Evolutionary conservation across 2,329 filamentous ascomycete species (phyloP).

Genomic region (Proliferodiscus dingleyae): DNA sequence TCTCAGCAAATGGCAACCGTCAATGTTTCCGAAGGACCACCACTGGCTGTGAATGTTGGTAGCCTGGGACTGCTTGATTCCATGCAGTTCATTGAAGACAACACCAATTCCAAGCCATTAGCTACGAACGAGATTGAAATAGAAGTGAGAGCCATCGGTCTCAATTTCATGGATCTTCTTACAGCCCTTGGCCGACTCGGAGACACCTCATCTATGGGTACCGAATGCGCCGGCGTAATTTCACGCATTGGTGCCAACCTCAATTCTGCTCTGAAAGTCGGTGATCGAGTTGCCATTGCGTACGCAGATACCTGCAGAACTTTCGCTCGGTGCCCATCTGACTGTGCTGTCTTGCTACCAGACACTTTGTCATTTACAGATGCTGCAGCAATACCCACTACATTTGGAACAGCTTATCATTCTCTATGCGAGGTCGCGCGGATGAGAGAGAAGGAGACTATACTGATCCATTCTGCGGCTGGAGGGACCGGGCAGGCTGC

Average conservation of each 20-base stretch:
- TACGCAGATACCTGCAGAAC: slow-evolving; percentile 6
- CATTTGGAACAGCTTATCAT: slow-evolving; percentile 3
- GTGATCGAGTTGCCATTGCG: too few species aligned
- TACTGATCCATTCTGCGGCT: slow-evolving; percentile 29
- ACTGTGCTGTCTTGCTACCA: neutral
- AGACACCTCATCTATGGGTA: slow-evolving; percentile 24
- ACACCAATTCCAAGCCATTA: slow-evolving; percentile 3
- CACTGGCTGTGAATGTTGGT: too few species aligned
- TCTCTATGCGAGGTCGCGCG: slow-evolving; percentile 9
- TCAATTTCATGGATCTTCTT: slow-evolving; percentile 13
- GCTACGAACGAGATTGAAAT: slow-evolving; percentile 10
- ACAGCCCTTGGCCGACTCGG: slow-evolving; percentile 30
- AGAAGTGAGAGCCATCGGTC: neutral
- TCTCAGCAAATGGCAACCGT: too few species aligned
- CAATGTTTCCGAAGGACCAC: too few species aligned
- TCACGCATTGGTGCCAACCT: slow-evolving; percentile 24
- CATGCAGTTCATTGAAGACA: slow-evolving; percentile 20
- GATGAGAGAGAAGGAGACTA: slow-evolving; percentile 12
- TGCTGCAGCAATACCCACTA: slow-evolving; percentile 18
- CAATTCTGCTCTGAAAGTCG: too few species aligned
- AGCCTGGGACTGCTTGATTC: slow-evolving; percentile 11
- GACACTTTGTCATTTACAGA: slow-evolving; percentile 9
- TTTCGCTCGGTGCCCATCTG: neutral
- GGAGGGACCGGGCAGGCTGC: slow-evolving; percentile 30
- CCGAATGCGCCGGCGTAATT: slow-evolving; percentile 29